Base-by-base conservation (phyloP, 2,329 filamentous ascomycete species). In the Claviceps purpurea region DNA sequence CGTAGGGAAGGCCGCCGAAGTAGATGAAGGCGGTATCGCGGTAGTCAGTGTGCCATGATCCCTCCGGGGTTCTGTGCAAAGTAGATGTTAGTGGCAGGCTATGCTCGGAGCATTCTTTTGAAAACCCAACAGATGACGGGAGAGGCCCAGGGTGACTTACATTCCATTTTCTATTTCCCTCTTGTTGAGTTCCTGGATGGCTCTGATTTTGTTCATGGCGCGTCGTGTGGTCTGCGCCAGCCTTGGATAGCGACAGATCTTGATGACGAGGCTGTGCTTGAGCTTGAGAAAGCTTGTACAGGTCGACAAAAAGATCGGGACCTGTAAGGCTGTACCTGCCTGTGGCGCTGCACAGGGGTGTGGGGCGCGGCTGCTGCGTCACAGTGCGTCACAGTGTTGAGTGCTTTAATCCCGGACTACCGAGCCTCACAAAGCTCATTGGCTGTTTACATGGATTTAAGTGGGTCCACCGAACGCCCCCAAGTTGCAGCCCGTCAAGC, bases 41-140 rank as follows among this genome's bases (percentile, higher is more conserved):
- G 71, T 97, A 98, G 73, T 98, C 94, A 66, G 85, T 84, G 67
- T 97, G 91, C 91, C 91, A 97, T 53, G 91, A 96, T 57, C 85
- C 91, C 69, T 89, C 83, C 43, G 90, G 84, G 2, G 84, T 77
- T 59, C 89, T 90, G 61, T 42, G 50, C 42, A 44, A 24, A 48
- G 4, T n/a, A 4, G 16, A 18, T 41, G 56, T 67, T 57, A 65
- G 66, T 53, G 49, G 43, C 56, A 40, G 49, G 52, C 38, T 39
- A 20, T 11, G 14, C 18, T 34, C 13, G 1, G 11, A 26, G 20
- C 20, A n/a, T n/a, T 26, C 16, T 24, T 24, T 45, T n/a, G 11
- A 43, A 14, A 43, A 11, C 20, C 5, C 4, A 22, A 22, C 11
- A 22, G 11, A 13, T 13, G 41, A 30, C 30, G 22, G 22, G 24